Base-by-base conservation (phyloP, 2,329 filamentous ascomycete genomes). In the Penicillium sp. region DNA sequence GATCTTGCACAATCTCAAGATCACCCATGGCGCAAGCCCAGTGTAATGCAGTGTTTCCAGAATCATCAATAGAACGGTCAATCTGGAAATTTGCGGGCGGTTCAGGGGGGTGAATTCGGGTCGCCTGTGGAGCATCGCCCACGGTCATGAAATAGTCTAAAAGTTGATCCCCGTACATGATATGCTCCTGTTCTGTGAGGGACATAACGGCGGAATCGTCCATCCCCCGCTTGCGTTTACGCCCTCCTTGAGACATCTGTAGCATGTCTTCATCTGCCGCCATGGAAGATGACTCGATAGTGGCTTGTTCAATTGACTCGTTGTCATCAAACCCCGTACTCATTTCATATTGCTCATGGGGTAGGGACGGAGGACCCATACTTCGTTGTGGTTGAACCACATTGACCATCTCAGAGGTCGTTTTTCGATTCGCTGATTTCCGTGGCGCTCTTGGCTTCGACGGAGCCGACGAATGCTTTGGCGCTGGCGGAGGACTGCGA, bases 11-110 rank as follows among this genome's bases (percentile, higher is more conserved):
- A 11, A 96, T 85, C 32, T 90, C 85, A 18, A 95, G 73, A 51
- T 96, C 92, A 41, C 92, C 92, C 90, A 98, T 98, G 15, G 92
- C 87, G 36, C 87, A 88, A 12, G 89, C 92, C 92, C 92, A 98
- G 60, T 98, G 92, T 50, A 98, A 76, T 4, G 90, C 89, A 2
- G 88, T 94, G 57, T 96, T 89, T 7, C 83, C 82, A 54, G 94
- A 88, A 29, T 88, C 84, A 60, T 98, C 92, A 46, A 98, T 95
- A n/a, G 82, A 75, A 62, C 86, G 85, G 64, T 98, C 84, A 4
- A 93, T 81, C 57, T 94, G 82, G 55, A 95, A 94, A 59, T 87
- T 84, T 22, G 80, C 71, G 0, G 92, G 92, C 2, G 90, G 89
- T 44, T 86, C 79, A 1, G 88, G 89, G n/a, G 74, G 71, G 28